Evolutionary conservation across 1,284 basidiomycete species (phyloP).

Genomic region (Lignosus rhinocerotis): DNA sequence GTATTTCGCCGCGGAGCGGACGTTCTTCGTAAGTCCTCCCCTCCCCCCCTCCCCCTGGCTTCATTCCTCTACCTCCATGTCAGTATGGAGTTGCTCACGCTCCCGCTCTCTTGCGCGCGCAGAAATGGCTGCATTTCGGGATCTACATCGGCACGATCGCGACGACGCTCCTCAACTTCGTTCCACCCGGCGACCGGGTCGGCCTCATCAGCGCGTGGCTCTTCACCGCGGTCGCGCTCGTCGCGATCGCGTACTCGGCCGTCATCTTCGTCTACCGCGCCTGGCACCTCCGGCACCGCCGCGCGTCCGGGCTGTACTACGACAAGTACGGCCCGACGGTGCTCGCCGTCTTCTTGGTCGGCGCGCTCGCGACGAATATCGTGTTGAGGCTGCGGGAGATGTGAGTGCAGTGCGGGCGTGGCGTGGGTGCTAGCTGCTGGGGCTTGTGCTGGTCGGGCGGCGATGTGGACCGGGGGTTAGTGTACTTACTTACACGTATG

Average conservation of each 20-base stretch:
- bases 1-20: conserved; percentile 94
- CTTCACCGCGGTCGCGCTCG: conserved; percentile 89
- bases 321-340: conserved; percentile 85
- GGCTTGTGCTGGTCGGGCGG: too few relatives aligned
- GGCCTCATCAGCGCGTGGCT: conserved; percentile 84
- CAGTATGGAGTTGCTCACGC: not conserved
- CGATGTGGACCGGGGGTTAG: too few relatives aligned
- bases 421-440: too few relatives aligned
- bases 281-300: conserved; percentile 68
- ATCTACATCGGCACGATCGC: conserved; percentile 90
- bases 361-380: conserved; percentile 78
- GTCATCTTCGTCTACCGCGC: conserved; percentile 89
- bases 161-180: conserved; percentile 89
- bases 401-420: conserved; percentile 4
- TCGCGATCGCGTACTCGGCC: conserved; percentile 88
- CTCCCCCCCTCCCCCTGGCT: not conserved
- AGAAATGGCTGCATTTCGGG: conserved; percentile 95
- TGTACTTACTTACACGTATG: too few relatives aligned
- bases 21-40: conserved; percentile 66
- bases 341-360: conserved; percentile 71
- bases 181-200: conserved; percentile 69
- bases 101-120: not conserved
- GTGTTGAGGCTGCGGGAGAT: conserved; percentile 49
- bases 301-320: conserved; percentile 84
- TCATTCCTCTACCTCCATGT: not conserved